Evolutionary conservation across 805 yeast species (phyloP).

Genomic region (Saturnispora mendoncae): DNA sequence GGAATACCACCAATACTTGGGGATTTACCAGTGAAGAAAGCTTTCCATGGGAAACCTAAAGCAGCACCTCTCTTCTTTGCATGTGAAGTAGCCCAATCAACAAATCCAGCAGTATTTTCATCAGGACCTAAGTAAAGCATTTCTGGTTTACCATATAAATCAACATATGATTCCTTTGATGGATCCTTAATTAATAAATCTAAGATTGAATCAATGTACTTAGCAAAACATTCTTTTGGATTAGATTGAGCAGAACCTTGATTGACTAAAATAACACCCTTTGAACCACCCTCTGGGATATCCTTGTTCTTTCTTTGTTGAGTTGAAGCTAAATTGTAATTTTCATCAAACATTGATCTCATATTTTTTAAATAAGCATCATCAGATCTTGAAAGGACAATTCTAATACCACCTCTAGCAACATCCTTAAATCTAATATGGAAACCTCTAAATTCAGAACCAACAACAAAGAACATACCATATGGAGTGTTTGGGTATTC

Average conservation of each 20-base stretch:
- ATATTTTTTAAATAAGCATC: constrained; percentile 83
- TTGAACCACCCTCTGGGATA: constrained; percentile 98
- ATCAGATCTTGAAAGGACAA: constrained; percentile 75
- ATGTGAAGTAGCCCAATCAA: constrained; percentile 95
- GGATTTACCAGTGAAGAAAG: constrained; percentile 93
- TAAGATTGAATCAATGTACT: constrained; percentile 84
- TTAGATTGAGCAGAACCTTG: constrained; percentile 68
- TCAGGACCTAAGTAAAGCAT: constrained; percentile 98
- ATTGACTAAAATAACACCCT: constrained; percentile 83
- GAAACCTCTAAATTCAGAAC: constrained; percentile 95
- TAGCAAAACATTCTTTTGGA: constrained; percentile 79
- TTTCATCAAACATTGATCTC: constrained; percentile 88
- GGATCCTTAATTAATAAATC: constrained; percentile 73
- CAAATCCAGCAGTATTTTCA: constrained; percentile 93
- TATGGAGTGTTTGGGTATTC: constrained; percentile 92
- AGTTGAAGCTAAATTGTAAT: constrained; percentile 89
- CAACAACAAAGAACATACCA: constrained; percentile 93
- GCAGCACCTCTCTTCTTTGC: constrained; percentile 89
- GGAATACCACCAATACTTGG: constrained; percentile 95
- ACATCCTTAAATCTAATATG: constrained; percentile 95
- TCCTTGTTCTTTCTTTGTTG: constrained; percentile 97
- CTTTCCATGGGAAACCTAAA: constrained; percentile 76
- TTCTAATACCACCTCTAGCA: constrained; percentile 97
- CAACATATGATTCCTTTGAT: constrained; percentile 75
- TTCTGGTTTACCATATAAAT: constrained; percentile 74